Evolutionary conservation across 2,329 filamentous ascomycete species (phyloP).

Genomic region (Didymella keratinophila): DNA sequence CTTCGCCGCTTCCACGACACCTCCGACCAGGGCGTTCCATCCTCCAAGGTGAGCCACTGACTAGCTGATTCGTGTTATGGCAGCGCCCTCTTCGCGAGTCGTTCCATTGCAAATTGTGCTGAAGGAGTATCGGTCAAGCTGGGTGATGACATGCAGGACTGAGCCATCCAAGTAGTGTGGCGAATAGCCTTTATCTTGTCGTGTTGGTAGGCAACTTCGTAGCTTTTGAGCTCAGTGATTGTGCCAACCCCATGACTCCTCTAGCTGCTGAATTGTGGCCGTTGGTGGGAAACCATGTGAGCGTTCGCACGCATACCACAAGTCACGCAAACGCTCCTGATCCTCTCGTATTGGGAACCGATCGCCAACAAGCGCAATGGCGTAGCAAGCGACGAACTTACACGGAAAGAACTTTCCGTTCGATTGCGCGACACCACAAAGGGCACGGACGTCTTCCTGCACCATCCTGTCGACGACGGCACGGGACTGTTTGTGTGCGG

Average conservation of each 20-base stretch:
- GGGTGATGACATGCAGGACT: neutral
- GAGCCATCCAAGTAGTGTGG: neutral
- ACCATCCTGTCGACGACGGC: conserved; percentile 43
- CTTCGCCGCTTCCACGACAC: neutral
- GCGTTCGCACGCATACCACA: conserved; percentile 44
- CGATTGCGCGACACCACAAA: conserved; percentile 47
- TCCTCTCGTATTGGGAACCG: conserved; percentile 43
- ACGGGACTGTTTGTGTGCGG: conserved; percentile 44
- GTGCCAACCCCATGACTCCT: conserved; percentile 49
- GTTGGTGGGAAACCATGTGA: conserved; percentile 48
- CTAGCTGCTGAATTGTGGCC: conserved; percentile 41
- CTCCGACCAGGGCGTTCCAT: too few species aligned
- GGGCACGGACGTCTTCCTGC: conserved; percentile 46
- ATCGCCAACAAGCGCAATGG: conserved; percentile 46
- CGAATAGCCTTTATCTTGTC: neutral
- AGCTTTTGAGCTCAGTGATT: conserved; percentile 2
- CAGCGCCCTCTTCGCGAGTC: too few species aligned
- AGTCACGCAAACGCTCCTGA: conserved; percentile 40
- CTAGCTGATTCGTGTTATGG: too few species aligned
- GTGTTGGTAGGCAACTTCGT: neutral
- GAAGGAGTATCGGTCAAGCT: neutral
- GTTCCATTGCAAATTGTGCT: too few species aligned
- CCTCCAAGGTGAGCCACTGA: too few species aligned
- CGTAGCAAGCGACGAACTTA: conserved; percentile 49
- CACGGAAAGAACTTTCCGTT: conserved; percentile 46